These are phyloP conservation scores for Pichia cephalocereana DNA, from an alignment of 805 yeast genomes.

Conservation along the genomic window DNA sequence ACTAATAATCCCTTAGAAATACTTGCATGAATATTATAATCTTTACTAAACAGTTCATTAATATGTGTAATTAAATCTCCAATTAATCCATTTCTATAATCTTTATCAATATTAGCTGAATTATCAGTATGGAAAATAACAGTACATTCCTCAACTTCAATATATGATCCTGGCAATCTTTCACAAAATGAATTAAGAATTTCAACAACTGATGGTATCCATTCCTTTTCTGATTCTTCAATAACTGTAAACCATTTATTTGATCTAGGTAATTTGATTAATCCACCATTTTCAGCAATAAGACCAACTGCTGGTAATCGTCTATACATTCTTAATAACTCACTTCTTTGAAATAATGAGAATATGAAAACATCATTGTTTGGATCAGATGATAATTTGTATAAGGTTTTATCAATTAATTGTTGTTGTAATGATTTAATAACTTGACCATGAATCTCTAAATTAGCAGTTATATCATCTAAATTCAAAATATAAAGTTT, in stretches of 20 bases:
- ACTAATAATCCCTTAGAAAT: slow-evolving; percentile 60
- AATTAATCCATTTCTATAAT: slow-evolving; percentile 56
- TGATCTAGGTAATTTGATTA: slow-evolving; percentile 44
- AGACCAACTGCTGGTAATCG: slow-evolving; percentile 66
- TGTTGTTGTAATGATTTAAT: slow-evolving; percentile 51
- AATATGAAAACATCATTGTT: slow-evolving; percentile 62
- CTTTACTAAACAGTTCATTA: slow-evolving; percentile 59
- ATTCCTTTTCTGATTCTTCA: slow-evolving; percentile 42
- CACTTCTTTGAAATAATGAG: slow-evolving; percentile 53
- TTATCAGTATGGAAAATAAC: slow-evolving; percentile 68
- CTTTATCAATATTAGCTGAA: slow-evolving; percentile 49
- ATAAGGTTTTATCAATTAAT: slow-evolving; percentile 46
- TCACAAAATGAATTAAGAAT: slow-evolving; percentile 56
- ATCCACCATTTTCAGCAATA: slow-evolving; percentile 88
- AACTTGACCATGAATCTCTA: slow-evolving; percentile 26
- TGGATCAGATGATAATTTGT: slow-evolving; percentile 49
- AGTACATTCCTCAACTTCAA: slow-evolving; percentile 67
- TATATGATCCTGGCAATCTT: slow-evolving; percentile 69
- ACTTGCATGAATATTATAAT: slow-evolving; percentile 63
- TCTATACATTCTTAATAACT: slow-evolving; percentile 59
- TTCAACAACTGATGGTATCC: slow-evolving; percentile 52
- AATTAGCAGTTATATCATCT: slow-evolving; percentile 33
- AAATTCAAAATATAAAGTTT: slow-evolving; percentile 44
- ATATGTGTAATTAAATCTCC: slow-evolving; percentile 84
- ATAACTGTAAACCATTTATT: slow-evolving; percentile 56